Conservation (phyloP, 805 yeast genomes). For the Cephaloascus albidus region DNA sequence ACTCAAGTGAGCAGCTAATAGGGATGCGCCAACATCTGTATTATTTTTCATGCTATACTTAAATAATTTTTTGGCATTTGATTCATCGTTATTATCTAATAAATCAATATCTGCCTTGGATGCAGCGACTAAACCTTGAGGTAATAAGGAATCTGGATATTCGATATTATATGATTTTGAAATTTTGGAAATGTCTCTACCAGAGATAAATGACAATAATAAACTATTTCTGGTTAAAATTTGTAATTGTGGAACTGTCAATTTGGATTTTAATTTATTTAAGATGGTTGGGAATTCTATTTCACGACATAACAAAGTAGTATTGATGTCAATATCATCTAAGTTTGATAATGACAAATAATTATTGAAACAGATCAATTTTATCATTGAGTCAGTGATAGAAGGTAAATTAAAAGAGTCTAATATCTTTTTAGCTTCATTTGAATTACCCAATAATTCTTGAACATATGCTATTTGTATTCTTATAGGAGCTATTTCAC, state of each 20-base stretch:
- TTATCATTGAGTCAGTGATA: conserved; percentile 27
- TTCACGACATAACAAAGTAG: conserved; percentile 17
- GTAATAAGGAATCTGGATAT: conserved; percentile 13
- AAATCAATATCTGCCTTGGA: conserved; percentile 8
- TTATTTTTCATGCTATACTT: conserved; percentile 19
- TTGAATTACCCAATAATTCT: conserved; percentile 22
- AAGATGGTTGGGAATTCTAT: conserved; percentile 17
- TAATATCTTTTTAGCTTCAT: conserved; percentile 25
- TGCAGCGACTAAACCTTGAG: conserved; percentile 11
- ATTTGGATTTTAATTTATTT: conserved; percentile 14
- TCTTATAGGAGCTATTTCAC: conserved; percentile 52
- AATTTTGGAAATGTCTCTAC: conserved; percentile 15
- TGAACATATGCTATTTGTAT: conserved; percentile 52
- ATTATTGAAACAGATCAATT: conserved; percentile 36
- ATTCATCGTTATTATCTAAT: conserved; percentile 15
- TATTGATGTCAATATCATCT: conserved; percentile 3
- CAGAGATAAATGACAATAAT: conserved; percentile 28
- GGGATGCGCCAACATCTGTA: conserved; percentile 16
- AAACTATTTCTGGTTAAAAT: conserved; percentile 33
- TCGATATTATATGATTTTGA: conserved; percentile 7
- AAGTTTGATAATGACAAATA: conserved; percentile 16
- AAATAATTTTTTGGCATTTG: conserved; percentile 20
- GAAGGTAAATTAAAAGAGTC: conserved; percentile 16
- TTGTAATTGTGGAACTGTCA: conserved; percentile 29
- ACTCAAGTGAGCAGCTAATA: conserved; percentile 24